Conservation (phyloP, 2,329 filamentous ascomycete species). For the Diaporthe humulicola region DNA sequence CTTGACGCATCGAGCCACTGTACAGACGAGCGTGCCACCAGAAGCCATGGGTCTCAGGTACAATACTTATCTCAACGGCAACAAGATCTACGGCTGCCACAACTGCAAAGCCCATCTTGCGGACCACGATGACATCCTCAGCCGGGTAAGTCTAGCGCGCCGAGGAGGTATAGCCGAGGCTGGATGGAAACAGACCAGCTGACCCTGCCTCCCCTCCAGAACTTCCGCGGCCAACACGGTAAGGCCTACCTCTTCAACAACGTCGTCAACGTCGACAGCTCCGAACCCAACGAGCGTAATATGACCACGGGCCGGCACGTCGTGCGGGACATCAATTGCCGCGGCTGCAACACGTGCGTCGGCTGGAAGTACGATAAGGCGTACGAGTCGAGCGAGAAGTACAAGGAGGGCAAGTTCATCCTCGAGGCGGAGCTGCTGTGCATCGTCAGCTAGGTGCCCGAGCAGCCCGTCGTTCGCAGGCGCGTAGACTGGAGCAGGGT, state of each 20-base stretch:
- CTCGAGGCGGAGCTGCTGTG: conserved; percentile 92
- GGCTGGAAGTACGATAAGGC: conserved; percentile 99
- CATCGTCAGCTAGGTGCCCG: conserved; percentile 70
- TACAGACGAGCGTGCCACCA: not conserved
- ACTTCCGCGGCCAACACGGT: conserved; percentile 97
- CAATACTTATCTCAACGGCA: conserved; percentile 89
- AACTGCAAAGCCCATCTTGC: conserved; percentile 95
- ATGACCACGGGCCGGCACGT: conserved; percentile 98
- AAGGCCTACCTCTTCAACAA: conserved; percentile 97
- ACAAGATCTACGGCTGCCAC: conserved; percentile 93
- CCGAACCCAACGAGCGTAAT: conserved; percentile 91
- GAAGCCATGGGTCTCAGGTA: conserved; percentile 86
- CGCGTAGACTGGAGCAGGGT: not conserved
- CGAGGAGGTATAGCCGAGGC: not conserved
- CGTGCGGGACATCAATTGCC: conserved; percentile 92
- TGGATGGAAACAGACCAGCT: not conserved
- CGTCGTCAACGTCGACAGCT: conserved; percentile 90
- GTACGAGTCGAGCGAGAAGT: conserved; percentile 92
- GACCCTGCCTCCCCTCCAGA: conserved; percentile 67
- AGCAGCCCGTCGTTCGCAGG: conserved; percentile 8
- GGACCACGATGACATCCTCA: conserved; percentile 96
- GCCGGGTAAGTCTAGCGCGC: conserved; percentile 73
- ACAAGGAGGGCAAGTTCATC: conserved; percentile 99
- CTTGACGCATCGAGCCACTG: conserved; percentile 12
- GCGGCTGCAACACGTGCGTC: conserved; percentile 91